Evolutionary conservation across 805 yeast genomes (phyloP), one percentile per base, ranked within the genome.

Genomic region (Ogataea paraovalis): DNA sequence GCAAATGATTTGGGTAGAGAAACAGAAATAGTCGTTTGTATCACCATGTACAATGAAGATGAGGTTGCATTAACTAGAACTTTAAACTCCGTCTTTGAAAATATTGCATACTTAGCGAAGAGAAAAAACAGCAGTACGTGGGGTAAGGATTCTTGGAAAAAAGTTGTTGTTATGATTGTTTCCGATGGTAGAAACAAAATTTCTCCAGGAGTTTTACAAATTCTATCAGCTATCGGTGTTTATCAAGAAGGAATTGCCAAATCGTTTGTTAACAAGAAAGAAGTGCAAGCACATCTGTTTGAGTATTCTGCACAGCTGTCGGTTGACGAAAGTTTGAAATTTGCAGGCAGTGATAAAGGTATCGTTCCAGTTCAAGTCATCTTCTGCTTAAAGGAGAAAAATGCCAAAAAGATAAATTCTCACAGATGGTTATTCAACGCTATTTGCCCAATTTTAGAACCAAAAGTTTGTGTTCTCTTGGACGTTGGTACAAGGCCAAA

Each of bases 401-500:
- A 94, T 59, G 85, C 86, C 49, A 92, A 92, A 68, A 94, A 94
- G 63, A 90, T 94, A 66, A 94, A 94, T 67, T 92, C 98, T 2
- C 99, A 94, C 66, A 82, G 98, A 66, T 94, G 99, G 99, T 72
- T 95, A 46, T 90, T 94, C 68, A 91, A 94, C 61, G 97, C 96
- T 1, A 80, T 94, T 52, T 90, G 97, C 66, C 97, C 97, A 2
- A 77, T 84, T 18, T 71, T 95, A 54, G 87, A 91, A 58, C 99
- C 99, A 13, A 91, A 89, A 57, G 96, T 92, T 14, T 83, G 92
- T 46, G 80, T 89, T 7, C 69, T 94, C 50, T 75, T 94, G 43
- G 99, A 94, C 73, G 99, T 94, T n/a, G 99, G 99, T 52, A 94
- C 99, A 0, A 82, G 85, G 59, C 96, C 98, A n/a, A 90, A 89